Conservation (phyloP, 2,329 filamentous ascomycete species). For the Trichophaea hybrida region DNA sequence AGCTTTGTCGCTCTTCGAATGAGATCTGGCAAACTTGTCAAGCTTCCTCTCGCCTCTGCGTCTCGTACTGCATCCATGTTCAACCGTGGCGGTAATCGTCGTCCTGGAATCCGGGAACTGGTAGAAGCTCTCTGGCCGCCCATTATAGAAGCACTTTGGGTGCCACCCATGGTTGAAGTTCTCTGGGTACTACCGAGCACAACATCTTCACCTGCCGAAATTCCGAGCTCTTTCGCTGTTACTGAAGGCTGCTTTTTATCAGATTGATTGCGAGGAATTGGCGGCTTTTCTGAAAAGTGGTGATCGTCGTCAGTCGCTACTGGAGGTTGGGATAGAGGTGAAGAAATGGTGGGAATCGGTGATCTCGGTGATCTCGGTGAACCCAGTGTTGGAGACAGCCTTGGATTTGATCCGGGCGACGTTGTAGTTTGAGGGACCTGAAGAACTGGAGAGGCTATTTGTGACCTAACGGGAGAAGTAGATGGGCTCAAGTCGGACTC, state of each 20-base stretch:
- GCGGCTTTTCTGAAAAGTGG: conserved; percentile 7
- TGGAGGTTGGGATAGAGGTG: conserved; percentile 8
- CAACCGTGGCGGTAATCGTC: conserved; percentile 50
- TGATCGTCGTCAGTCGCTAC: neutral
- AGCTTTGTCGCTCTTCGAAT: conserved; percentile 77
- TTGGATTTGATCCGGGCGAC: conserved; percentile 8
- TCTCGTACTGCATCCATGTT: conserved; percentile 70
- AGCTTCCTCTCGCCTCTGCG: conserved; percentile 70
- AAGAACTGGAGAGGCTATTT: conserved; percentile 4
- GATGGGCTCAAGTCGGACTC: neutral
- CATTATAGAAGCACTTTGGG: too few relatives aligned
- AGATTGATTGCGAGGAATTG: conserved; percentile 1
- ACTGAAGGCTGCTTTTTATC: neutral
- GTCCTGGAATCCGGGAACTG: conserved; percentile 25
- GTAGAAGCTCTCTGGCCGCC: too few relatives aligned
- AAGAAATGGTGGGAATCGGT: conserved; percentile 3
- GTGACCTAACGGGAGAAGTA: conserved; percentile 6
- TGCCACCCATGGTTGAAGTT: too few relatives aligned
- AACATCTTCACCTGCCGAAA: too few relatives aligned
- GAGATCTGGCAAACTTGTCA: conserved; percentile 82
- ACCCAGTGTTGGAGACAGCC: neutral
- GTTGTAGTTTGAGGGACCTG: conserved; percentile 7
- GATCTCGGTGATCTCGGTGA: conserved; percentile 1
- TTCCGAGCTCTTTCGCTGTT: conserved; percentile 21
- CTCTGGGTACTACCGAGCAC: too few relatives aligned